Evolutionary conservation across 164 flowering plant species (phyloP), one percentile per base, ranked within the genome.

Genomic region (Dillenia suffruticosa): DNA sequence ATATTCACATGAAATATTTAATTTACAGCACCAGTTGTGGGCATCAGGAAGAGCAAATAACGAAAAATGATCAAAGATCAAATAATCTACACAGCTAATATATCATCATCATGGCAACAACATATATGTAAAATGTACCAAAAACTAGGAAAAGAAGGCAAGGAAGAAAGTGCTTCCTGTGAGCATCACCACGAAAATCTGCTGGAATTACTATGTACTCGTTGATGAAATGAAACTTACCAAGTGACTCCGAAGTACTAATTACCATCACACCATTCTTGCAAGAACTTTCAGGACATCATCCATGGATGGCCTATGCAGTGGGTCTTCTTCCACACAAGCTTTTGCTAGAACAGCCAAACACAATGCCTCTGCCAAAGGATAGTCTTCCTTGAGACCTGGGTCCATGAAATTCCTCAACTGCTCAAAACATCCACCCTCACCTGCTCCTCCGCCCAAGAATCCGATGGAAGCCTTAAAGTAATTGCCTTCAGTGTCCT

Each of bases 251-350:
- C 16, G 9, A 17, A 40, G 54, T 47, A 26, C 32, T 26, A 26
- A 26, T 26, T 26, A 26, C 32, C 32, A 54, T 71, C 61, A 64
- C 13, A 70, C 63, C 72, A 63, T 63, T 48, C 68, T 55, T 10
- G 68, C 72, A 55, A 65, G 72, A 12, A 71, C 64, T 61, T 71
- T 68, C 40, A 68, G 47, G 43, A 71, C 67, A 63, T 65, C 78
- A 55, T 65, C 68, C 65, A 68, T 68, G 7, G 70, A 71, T 61
- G 73, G 75, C 50, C 75, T 68, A 59, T 56, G 75, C 47, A 68
- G 26, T 17, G 78, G 70, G 43, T 75, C 66, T 19, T 71, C 68
- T 56, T 71, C 73, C 26, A 11, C 58, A 40, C 58, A 56, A 40
- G 58, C 58, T 4, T 56, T 56, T 9, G 58, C 57, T 7, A 58